Percentiles rank a stretch among this genome's conserved stretches.
Conservation (phyloP, 345 rosid genomes). For the Eucalyptus curtisii region DNA sequence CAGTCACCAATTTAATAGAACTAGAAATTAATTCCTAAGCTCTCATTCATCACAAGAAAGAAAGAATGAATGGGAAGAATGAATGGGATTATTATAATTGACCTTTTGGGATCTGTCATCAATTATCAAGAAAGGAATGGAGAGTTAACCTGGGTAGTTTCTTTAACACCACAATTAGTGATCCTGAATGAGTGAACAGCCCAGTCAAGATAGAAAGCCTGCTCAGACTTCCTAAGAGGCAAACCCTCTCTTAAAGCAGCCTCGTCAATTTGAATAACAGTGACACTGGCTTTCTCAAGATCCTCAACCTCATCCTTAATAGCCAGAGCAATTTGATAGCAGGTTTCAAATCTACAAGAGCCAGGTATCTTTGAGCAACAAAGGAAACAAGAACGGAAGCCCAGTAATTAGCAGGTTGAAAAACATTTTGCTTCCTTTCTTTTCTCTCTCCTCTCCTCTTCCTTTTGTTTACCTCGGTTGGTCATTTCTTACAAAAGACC, state of each 20-base stretch:
- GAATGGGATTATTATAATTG: not conserved
- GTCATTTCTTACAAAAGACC: conserved; percentile 96
- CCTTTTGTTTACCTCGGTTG: conserved; percentile 63
- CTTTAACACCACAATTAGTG: conserved; percentile 76
- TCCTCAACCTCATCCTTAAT: conserved; percentile 98
- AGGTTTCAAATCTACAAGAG: conserved; percentile 61
- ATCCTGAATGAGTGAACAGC: conserved; percentile 98
- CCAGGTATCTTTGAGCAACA: not conserved
- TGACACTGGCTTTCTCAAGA: conserved; percentile 83
- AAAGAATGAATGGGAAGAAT: not conserved
- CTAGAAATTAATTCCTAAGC: not conserved
- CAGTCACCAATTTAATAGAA: not conserved
- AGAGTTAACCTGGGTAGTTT: conserved; percentile 68
- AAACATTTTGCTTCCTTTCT: not conserved
- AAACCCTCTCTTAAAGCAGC: conserved; percentile 96
- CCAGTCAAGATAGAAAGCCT: conserved; percentile 94
- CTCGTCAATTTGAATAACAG: conserved; percentile 87
- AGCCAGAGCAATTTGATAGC: conserved; percentile 96
- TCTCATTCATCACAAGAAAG: not conserved
- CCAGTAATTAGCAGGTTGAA: not conserved
- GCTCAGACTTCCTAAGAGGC: conserved; percentile 96
- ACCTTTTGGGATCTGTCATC: not conserved
- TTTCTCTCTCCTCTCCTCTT: not conserved
- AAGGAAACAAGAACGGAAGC: not conserved
- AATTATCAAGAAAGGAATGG: not conserved